phyloP scores from a whole-genome alignment of 2,329 filamentous ascomycete species.

The Fusarium continuum region DNA sequence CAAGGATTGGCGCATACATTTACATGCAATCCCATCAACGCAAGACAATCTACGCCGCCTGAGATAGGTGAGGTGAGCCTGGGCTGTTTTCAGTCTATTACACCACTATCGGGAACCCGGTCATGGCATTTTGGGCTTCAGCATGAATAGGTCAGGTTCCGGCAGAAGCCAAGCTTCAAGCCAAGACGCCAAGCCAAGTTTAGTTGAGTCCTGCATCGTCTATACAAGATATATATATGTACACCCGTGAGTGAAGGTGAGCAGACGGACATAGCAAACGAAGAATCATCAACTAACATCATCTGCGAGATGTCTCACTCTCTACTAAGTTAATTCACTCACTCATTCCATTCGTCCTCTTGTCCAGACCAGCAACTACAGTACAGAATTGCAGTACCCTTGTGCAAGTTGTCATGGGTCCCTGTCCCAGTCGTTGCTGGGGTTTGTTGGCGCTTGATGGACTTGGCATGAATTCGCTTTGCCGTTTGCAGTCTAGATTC shows the following conservation, averaged over 20 bases:
- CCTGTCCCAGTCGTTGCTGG: constrained; percentile 9
- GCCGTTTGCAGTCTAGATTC: constrained; percentile 21
- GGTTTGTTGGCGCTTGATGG: constrained; percentile 5
- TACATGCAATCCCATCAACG: constrained; percentile 9
- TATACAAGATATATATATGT: constrained; percentile 1
- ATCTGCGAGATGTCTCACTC: background rate
- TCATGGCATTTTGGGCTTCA: constrained; percentile 24
- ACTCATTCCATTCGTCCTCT: constrained; percentile 4
- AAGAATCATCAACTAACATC: background rate
- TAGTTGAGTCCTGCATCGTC: background rate
- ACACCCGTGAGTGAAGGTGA: background rate
- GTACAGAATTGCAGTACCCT: constrained; percentile 25
- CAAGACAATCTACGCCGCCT: constrained; percentile 12
- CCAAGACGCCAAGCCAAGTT: constrained; percentile 14
- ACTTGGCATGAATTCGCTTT: constrained; percentile 12
- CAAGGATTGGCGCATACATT: constrained; percentile 19
- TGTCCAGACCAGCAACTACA: constrained; percentile 21
- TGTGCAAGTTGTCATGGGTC: constrained; percentile 24
- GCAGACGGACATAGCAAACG: background rate
- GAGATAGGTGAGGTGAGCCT: constrained; percentile 1
- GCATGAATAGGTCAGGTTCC: constrained; percentile 23
- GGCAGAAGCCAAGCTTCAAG: constrained; percentile 19
- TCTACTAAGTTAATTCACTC: too few species aligned
- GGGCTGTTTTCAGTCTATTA: constrained; percentile 28
- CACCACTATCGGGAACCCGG: constrained; percentile 23